A percentile compares a stretch with the other conserved stretches of the same genome.
Evolutionary conservation across 176 grass and related monocot genomes (phyloP).

Genomic region (Phoenix roebelenii): DNA sequence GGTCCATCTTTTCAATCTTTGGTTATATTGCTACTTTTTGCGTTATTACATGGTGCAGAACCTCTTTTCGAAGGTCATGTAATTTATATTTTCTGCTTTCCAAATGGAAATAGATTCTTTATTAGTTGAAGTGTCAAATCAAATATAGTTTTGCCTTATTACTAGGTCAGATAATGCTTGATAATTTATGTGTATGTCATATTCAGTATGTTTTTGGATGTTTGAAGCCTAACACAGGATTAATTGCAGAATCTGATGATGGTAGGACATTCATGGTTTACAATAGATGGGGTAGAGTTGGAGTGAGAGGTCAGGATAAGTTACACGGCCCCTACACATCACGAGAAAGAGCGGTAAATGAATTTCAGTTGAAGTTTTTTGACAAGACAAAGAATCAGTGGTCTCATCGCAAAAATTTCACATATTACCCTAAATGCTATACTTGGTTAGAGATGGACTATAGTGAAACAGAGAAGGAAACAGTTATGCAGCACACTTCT

Average conservation of each 20-base stretch:
- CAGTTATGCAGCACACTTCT: conserved; percentile 21
- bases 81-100: too few relatives aligned
- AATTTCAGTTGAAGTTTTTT: conserved; percentile 68
- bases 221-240: conserved; percentile 10
- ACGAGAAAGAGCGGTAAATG: conserved; percentile 38
- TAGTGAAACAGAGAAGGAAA: conserved; percentile 49
- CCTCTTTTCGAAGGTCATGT: too few relatives aligned
- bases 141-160: too few relatives aligned
- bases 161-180: too few relatives aligned
- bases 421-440: conserved; percentile 43
- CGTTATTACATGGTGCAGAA: too few relatives aligned
- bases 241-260: conserved; percentile 74
- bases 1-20: too few relatives aligned
- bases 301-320: conserved; percentile 68
- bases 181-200: too few relatives aligned
- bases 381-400: conserved; percentile 78
- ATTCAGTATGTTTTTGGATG: background rate
- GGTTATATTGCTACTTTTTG: too few relatives aligned
- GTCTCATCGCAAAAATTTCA: conserved; percentile 52
- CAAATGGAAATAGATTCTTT: too few relatives aligned
- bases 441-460: conserved; percentile 96
- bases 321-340: conserved; percentile 53
- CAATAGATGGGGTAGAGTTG: conserved; percentile 97
- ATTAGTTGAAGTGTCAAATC: too few relatives aligned
- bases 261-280: conserved; percentile 69